A percentile compares a stretch with the other conserved stretches of the same genome.
Conservation (phyloP, 768 basidiomycete species). For the Rhizopogon vinicolor region DNA sequence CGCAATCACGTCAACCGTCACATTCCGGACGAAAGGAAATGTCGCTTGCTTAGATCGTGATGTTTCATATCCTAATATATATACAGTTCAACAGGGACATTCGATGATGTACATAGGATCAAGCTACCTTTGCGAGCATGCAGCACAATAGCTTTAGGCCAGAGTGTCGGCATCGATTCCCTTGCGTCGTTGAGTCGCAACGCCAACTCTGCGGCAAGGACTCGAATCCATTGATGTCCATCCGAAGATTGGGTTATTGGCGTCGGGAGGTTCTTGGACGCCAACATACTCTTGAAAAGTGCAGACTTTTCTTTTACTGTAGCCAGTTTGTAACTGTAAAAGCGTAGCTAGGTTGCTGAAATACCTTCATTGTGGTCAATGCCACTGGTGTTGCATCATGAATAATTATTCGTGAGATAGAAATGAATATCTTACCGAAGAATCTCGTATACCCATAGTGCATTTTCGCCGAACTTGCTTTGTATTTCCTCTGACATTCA, state of each 20-base stretch:
- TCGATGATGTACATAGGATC: neutral
- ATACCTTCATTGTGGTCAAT: constrained; percentile 87
- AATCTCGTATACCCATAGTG: constrained; percentile 91
- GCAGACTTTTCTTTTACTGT: constrained; percentile 82
- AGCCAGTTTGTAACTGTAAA: constrained; percentile 4
- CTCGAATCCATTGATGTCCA: constrained; percentile 87
- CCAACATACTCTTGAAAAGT: constrained; percentile 88
- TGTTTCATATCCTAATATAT: constrained; percentile 51
- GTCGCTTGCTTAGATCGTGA: constrained; percentile 78
- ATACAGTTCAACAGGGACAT: constrained; percentile 1
- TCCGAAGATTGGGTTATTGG: constrained; percentile 70
- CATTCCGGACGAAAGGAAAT: constrained; percentile 77
- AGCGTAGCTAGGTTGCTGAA: constrained; percentile 1
- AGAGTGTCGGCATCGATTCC: constrained; percentile 62
- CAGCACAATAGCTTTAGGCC: constrained; percentile 91
- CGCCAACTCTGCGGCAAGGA: constrained; percentile 87
- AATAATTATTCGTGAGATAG: neutral
- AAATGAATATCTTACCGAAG: constrained; percentile 52
- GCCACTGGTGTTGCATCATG: constrained; percentile 43
- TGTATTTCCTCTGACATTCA: constrained; percentile 65
- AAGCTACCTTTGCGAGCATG: constrained; percentile 63
- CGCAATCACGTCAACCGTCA: constrained; percentile 74
- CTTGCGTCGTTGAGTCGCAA: constrained; percentile 82
- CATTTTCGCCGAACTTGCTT: constrained; percentile 72
- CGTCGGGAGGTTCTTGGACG: constrained; percentile 89